Conservation (phyloP, 108 stramenopile genomes). For the Discostella stelligeroides region DNA sequence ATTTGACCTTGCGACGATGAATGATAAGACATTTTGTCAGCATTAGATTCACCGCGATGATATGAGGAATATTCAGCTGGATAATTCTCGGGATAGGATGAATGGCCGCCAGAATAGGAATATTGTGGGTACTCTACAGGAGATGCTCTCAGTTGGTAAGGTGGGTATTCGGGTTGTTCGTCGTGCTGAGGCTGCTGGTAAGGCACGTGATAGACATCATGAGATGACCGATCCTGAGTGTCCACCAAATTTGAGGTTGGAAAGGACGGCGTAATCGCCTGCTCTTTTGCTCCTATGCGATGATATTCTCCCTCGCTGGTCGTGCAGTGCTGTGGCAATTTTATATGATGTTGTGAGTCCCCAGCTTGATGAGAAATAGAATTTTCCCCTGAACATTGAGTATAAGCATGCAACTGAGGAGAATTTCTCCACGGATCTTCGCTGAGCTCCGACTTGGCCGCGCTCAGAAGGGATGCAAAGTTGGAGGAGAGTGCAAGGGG, state of each 20-base stretch:
- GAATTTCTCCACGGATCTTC: not conserved
- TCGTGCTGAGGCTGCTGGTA: slow-evolving; percentile 6
- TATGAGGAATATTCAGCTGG: slow-evolving; percentile 7
- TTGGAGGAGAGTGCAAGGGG: not conserved
- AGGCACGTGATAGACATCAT: not conserved
- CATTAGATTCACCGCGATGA: not conserved
- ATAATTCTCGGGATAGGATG: slow-evolving; percentile 7
- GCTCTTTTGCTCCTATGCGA: slow-evolving; percentile 7
- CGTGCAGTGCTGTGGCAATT: slow-evolving; percentile 2
- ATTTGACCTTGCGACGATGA: not conserved
- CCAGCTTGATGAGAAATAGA: not conserved
- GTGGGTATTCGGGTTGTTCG: not conserved
- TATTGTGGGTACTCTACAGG: not conserved
- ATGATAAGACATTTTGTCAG: slow-evolving; percentile 1
- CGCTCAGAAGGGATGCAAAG: slow-evolving; percentile 25
- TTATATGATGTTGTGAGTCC: slow-evolving; percentile 17
- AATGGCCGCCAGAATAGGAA: not conserved
- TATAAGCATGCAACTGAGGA: not conserved
- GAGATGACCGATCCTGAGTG: slow-evolving; percentile 1
- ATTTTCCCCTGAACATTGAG: not conserved
- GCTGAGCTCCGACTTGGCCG: slow-evolving; percentile 10
- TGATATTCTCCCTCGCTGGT: slow-evolving; percentile 1
- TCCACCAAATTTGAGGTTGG: slow-evolving; percentile 2
- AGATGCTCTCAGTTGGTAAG: not conserved
- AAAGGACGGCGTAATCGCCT: slow-evolving; percentile 13